phyloP scores from a whole-genome alignment of 2,329 filamentous ascomycete genomes.

The Rhynchosporium agropyri region DNA sequence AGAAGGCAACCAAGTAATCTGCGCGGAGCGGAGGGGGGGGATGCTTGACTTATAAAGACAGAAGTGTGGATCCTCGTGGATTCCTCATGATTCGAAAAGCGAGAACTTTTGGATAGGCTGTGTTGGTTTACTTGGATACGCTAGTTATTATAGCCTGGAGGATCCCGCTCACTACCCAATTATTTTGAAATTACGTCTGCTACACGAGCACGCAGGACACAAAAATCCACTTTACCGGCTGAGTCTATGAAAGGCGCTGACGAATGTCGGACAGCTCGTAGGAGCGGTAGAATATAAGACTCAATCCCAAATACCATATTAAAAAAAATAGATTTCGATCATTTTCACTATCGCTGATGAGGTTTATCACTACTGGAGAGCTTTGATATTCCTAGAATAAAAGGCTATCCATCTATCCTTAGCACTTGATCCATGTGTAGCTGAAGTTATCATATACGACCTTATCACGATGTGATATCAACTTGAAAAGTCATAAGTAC shows the following conservation, averaged over 20 bases:
- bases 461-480: background rate
- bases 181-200: background rate
- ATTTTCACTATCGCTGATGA: background rate
- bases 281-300: slow-evolving; percentile 4
- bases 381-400: background rate
- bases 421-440: background rate
- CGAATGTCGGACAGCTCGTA: background rate
- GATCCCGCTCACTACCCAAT: background rate
- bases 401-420: background rate
- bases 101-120: background rate
- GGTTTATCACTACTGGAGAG: background rate
- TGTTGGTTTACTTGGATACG: background rate
- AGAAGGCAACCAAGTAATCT: slow-evolving; percentile 1
- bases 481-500: slow-evolving; percentile 2
- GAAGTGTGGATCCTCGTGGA: slow-evolving; percentile 1
- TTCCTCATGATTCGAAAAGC: background rate
- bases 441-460: background rate
- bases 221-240: background rate
- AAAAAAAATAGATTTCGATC: background rate
- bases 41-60: slow-evolving; percentile 12
- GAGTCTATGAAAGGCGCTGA: slow-evolving; percentile 7
- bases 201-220: slow-evolving; percentile 2
- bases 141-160: background rate
- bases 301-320: background rate
- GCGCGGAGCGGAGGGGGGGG: background rate